Conservation (phyloP, 805 yeast genomes). For the Yarrowia yakushimensis region DNA sequence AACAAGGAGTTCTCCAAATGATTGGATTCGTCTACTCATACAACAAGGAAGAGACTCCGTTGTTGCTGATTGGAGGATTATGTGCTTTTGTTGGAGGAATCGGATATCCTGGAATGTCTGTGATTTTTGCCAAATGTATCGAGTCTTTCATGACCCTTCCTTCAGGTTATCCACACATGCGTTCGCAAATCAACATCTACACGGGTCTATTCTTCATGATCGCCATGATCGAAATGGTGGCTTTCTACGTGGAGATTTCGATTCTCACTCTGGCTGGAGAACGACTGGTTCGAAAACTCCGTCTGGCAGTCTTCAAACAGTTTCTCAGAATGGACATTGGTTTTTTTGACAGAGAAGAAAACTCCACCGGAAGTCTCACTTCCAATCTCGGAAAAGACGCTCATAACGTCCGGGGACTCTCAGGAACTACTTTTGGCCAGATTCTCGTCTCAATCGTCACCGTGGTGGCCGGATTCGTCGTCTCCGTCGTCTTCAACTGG, state of each 20-base stretch:
- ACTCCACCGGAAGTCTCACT: slow-evolving; percentile 41
- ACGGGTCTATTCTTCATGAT: slow-evolving; percentile 40
- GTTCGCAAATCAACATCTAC: slow-evolving; percentile 37
- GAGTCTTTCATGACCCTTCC: slow-evolving; percentile 38
- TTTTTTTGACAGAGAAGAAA: slow-evolving; percentile 39
- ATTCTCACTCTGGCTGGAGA: slow-evolving; percentile 35
- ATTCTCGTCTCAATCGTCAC: slow-evolving; percentile 40
- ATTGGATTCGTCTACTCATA: slow-evolving; percentile 29
- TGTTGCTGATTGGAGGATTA: slow-evolving; percentile 33
- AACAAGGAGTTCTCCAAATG: background rate
- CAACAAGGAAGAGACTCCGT: slow-evolving; percentile 32
- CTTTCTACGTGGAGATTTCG: slow-evolving; percentile 31
- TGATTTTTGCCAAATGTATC: slow-evolving; percentile 40
- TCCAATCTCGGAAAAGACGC: slow-evolving; percentile 42
- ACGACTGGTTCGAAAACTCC: slow-evolving; percentile 37
- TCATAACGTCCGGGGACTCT: slow-evolving; percentile 41
- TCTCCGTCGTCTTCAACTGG: slow-evolving; percentile 43
- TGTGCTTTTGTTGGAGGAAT: slow-evolving; percentile 37
- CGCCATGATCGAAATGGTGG: slow-evolving; percentile 35
- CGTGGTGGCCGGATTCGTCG: slow-evolving; percentile 40
- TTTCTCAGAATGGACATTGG: slow-evolving; percentile 40
- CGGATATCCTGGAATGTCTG: slow-evolving; percentile 41
- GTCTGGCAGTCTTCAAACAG: slow-evolving; percentile 37
- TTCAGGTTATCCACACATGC: slow-evolving; percentile 36
- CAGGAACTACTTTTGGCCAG: slow-evolving; percentile 44